Conservation (phyloP, 306 rosid genomes). For the Calophaca sinica region DNA sequence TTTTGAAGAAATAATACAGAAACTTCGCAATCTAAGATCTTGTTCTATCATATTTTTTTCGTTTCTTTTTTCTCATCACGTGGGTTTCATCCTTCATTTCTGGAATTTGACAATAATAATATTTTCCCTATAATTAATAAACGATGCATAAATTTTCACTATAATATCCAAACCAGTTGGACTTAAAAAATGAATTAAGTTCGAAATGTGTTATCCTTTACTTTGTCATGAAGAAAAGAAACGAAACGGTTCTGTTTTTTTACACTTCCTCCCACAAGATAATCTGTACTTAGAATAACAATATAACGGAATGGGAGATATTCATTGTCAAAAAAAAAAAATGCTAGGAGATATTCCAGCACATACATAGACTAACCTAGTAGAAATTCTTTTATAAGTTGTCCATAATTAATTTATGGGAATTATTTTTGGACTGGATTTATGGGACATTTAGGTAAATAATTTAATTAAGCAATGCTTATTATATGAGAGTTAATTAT, state of each 20-base stretch:
- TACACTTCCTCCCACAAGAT: slow-evolving; percentile 17
- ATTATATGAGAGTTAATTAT: no score
- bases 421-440: no score
- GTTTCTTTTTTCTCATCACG: no score
- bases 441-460: no score
- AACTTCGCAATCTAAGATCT: no score
- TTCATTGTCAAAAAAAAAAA: no score
- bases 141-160: not conserved
- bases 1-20: no score
- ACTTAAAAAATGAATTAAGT: not conserved
- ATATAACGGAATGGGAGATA: not conserved
- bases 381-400: no score
- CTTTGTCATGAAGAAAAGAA: slow-evolving; percentile 37
- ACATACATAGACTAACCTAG: no score
- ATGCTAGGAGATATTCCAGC: not conserved
- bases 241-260: slow-evolving; percentile 21
- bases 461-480: no score
- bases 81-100: not conserved
- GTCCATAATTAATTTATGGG: no score
- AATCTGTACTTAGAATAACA: not conserved
- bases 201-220: slow-evolving; percentile 20
- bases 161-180: slow-evolving; percentile 3
- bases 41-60: no score
- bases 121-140: not conserved
- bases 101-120: not conserved